These are phyloP conservation scores for Pichia sp. DNA, from an alignment of 1,139 yeast genomes.

Conservation along the genomic window DNA sequence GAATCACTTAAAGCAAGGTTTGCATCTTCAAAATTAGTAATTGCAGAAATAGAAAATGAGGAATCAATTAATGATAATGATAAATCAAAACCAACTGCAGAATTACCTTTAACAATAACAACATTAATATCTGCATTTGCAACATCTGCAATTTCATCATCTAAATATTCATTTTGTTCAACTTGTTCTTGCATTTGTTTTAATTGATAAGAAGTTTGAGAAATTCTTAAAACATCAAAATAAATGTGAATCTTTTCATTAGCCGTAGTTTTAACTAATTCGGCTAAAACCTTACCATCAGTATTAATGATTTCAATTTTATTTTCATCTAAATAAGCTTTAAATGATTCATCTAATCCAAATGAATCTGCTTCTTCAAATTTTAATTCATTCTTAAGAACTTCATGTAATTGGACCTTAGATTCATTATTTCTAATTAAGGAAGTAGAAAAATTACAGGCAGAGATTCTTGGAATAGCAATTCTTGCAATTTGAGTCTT, in stretches of 20 bases:
- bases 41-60: conserved; percentile 60
- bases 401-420: conserved; percentile 21
- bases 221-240: conserved; percentile 79
- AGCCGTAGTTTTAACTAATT: conserved; percentile 55
- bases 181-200: conserved; percentile 39
- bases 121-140: conserved; percentile 72
- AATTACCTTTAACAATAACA: conserved; percentile 60
- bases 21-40: conserved; percentile 61
- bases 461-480: conserved; percentile 2
- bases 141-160: conserved; percentile 29
- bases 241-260: conserved; percentile 63
- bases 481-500: conserved; percentile 6
- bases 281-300: conserved; percentile 63
- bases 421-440: conserved; percentile 17
- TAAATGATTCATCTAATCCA: conserved; percentile 28
- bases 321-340: conserved; percentile 41
- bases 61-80: conserved; percentile 48
- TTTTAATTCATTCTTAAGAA: conserved; percentile 26
- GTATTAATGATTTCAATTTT: conserved; percentile 50
- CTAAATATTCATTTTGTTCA: conserved; percentile 37
- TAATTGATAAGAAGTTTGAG: conserved; percentile 49
- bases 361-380: conserved; percentile 29
- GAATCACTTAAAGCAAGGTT: conserved; percentile 50
- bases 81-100: conserved; percentile 68
- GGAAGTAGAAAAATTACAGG: conserved; percentile 23